A percentile compares a stretch with the other conserved stretches of the same genome.
Conservation (phyloP, 768 basidiomycete species). For the Leucosporidium scottii region DNA sequence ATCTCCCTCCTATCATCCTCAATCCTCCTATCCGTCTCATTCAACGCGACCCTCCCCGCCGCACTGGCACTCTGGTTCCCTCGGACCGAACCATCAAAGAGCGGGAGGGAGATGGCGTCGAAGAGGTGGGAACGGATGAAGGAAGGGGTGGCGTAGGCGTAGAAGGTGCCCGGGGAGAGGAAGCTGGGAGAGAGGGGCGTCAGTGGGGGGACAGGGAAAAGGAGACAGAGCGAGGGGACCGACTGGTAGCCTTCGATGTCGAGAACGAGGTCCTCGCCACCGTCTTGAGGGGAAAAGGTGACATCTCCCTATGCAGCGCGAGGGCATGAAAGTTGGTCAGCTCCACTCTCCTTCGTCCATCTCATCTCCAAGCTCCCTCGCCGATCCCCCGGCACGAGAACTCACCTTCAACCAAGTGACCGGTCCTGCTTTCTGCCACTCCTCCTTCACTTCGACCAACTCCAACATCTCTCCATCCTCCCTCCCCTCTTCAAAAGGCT, state of each 20-base stretch:
- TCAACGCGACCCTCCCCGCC: slow-evolving; percentile 8
- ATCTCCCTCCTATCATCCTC: background rate
- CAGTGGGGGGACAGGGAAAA: background rate
- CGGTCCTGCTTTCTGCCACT: slow-evolving; percentile 27
- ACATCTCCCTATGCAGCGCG: background rate
- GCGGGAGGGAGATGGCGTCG: background rate
- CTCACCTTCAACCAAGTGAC: slow-evolving; percentile 12
- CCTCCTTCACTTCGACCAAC: background rate
- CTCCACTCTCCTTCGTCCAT: background rate
- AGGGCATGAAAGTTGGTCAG: background rate
- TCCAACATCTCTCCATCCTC: slow-evolving; percentile 23
- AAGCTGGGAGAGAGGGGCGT: slow-evolving; percentile 15
- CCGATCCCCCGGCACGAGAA: background rate
- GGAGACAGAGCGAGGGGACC: slow-evolving; percentile 5
- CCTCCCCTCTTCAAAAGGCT: background rate
- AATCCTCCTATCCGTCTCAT: slow-evolving; percentile 18
- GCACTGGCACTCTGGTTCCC: background rate
- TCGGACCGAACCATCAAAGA: too few species aligned
- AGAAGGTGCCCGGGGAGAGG: slow-evolving; percentile 30
- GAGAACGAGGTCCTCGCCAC: slow-evolving; percentile 1
- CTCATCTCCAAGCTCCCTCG: too few species aligned
- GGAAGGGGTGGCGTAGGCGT: slow-evolving; percentile 27
- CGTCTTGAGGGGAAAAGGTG: background rate
- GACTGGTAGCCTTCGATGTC: slow-evolving; percentile 37
- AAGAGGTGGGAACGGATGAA: slow-evolving; percentile 8